These are phyloP conservation scores for Leptodontidium sp. DNA, from an alignment of 2,329 filamentous ascomycete genomes.

Conservation along the genomic window DNA sequence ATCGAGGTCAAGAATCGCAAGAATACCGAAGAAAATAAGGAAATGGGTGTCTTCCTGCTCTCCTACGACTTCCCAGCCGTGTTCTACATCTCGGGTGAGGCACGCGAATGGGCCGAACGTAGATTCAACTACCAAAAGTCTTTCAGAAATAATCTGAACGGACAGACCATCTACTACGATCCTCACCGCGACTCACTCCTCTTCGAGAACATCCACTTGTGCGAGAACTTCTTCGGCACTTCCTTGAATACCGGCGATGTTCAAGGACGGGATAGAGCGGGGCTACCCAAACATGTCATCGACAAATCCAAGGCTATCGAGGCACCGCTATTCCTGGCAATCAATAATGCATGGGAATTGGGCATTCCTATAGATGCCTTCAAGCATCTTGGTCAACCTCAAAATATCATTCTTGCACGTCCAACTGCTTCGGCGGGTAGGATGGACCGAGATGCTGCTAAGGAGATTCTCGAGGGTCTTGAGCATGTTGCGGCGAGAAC, in stretches of 20 bases:
- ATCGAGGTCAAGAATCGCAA: background rate
- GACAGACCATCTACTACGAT: background rate
- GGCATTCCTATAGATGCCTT: background rate
- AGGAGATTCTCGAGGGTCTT: background rate
- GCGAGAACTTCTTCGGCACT: background rate
- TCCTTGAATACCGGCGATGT: background rate
- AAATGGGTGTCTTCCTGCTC: background rate
- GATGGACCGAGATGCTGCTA: background rate
- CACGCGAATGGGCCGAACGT: background rate
- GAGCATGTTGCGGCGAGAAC: no score
- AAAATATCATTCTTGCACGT: background rate
- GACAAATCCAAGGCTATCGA: conserved; percentile 3
- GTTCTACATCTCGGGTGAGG: background rate
- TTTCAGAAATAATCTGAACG: background rate
- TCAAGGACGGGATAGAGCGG: no score
- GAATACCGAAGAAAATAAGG: background rate
- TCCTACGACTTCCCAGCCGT: conserved; percentile 8
- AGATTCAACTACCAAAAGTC: conserved; percentile 1
- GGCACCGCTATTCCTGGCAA: conserved; percentile 6
- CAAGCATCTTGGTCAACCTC: background rate
- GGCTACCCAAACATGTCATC: background rate
- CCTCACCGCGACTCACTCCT: conserved; percentile 1
- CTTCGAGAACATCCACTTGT: background rate
- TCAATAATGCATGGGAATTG: background rate
- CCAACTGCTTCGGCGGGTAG: background rate